Conservation (phyloP, 73 alveolate species). For the Durusdinium trenchii region DNA sequence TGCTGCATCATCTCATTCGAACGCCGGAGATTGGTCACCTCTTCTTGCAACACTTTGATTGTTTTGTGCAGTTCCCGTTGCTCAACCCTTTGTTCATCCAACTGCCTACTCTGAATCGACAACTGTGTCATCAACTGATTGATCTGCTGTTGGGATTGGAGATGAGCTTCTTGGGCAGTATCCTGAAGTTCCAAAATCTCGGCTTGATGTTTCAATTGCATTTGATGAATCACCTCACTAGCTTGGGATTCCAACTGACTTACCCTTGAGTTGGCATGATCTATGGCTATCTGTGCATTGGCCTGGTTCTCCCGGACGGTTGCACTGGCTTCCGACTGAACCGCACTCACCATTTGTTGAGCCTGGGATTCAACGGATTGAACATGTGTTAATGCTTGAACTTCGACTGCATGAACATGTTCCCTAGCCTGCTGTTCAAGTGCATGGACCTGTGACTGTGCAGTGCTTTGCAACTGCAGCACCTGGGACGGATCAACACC, state of each 20-base stretch:
- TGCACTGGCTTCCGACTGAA: conserved; percentile 15
- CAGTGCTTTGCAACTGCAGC: not conserved
- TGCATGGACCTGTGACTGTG: not conserved
- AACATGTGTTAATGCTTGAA: not conserved
- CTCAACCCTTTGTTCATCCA: not conserved
- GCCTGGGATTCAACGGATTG: not conserved
- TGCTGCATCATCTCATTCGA: not conserved
- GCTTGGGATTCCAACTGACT: not conserved
- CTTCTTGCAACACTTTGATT: not conserved
- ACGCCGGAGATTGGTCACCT: not conserved
- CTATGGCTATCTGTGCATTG: not conserved
- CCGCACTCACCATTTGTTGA: not conserved
- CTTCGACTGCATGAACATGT: not conserved
- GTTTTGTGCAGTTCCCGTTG: not conserved
- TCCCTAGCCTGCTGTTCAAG: too few species aligned
- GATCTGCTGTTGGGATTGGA: not conserved
- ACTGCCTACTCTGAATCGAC: not conserved
- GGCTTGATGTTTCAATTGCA: not conserved
- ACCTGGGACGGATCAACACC: conserved; percentile 2
- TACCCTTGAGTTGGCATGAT: not conserved
- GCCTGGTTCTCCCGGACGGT: not conserved
- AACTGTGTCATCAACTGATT: not conserved
- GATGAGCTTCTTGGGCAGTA: not conserved
- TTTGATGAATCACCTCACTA: not conserved
- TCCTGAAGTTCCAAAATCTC: not conserved